These are phyloP conservation scores for Camellia lanceoleosa DNA, from an alignment of 148 eudicot genomes.

Conservation along the genomic window DNA sequence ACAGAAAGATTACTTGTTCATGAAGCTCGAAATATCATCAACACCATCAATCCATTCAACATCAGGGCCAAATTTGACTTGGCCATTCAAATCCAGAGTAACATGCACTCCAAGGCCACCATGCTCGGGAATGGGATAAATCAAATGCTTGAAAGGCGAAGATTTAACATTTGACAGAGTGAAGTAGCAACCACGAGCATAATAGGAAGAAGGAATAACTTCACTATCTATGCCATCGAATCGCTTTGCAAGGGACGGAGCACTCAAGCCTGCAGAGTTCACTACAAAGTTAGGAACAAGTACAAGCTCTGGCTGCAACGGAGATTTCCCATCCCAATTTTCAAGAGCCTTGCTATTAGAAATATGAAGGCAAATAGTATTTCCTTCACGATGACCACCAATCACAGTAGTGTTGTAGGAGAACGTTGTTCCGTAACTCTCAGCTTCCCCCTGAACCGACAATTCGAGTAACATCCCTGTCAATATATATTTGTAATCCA, in stretches of 20 bases:
- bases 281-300: slow-evolving; percentile 72
- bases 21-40: slow-evolving; percentile 61
- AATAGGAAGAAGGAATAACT: slow-evolving; percentile 47
- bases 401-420: slow-evolving; percentile 78
- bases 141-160: slow-evolving; percentile 69
- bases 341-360: slow-evolving; percentile 52
- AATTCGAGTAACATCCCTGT: slow-evolving; percentile 49
- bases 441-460: slow-evolving; percentile 94
- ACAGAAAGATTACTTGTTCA: slow-evolving; percentile 55
- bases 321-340: slow-evolving; percentile 31
- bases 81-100: slow-evolving; percentile 79
- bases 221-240: slow-evolving; percentile 42
- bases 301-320: slow-evolving; percentile 55
- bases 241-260: slow-evolving; percentile 64
- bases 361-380: slow-evolving; percentile 56
- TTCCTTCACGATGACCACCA: slow-evolving; percentile 59
- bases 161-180: slow-evolving; percentile 53
- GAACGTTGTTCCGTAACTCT: slow-evolving; percentile 69
- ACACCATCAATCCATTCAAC: slow-evolving; percentile 81
- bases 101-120: slow-evolving; percentile 98
- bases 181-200: slow-evolving; percentile 92
- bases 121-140: slow-evolving; percentile 95
- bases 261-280: slow-evolving; percentile 80
- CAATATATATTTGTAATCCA: slow-evolving; percentile 44
- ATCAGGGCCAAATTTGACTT: slow-evolving; percentile 90